A percentile compares a stretch with the other conserved stretches of the same genome.
phyloP scores from a whole-genome alignment of 257 asterid genomes.

The Gentiana straminea region DNA sequence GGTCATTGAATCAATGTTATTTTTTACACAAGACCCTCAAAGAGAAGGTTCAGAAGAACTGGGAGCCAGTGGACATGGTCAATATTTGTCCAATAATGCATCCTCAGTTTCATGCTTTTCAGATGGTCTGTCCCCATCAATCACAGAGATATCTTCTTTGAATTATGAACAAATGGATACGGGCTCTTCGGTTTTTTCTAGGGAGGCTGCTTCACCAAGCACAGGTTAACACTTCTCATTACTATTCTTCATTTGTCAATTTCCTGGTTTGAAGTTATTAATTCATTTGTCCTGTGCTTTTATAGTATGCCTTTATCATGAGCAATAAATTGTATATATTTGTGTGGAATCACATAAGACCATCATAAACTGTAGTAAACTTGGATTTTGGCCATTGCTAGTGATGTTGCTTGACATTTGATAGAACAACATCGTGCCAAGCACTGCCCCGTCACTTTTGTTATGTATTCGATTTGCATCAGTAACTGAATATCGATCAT shows the following conservation, averaged over 20 bases:
- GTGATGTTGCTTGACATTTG: too few species aligned
- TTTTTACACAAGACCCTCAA: conserved; percentile 35
- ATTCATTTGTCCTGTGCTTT: background rate
- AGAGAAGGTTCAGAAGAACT: conserved; percentile 37
- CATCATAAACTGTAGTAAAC: too few species aligned
- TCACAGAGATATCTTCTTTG: conserved; percentile 32
- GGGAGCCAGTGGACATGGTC: conserved; percentile 20
- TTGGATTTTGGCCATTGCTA: too few species aligned
- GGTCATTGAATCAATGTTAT: conserved; percentile 40
- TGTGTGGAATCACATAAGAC: background rate
- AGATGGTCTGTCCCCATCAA: conserved; percentile 36
- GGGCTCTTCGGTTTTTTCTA: conserved; percentile 21
- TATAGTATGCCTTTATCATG: background rate
- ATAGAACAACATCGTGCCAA: too few species aligned
- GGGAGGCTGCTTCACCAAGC: conserved; percentile 49
- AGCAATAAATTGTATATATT: background rate
- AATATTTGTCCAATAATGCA: conserved; percentile 20
- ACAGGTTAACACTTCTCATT: conserved; percentile 33
- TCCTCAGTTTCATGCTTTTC: conserved; percentile 30
- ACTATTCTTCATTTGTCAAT: background rate
- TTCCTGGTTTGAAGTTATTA: background rate
- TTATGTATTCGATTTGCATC: background rate
- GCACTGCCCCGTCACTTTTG: too few species aligned
- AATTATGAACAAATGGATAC: conserved; percentile 22
- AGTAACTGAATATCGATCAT: too few species aligned